A percentile compares a stretch with the other conserved stretches of the same genome.
phyloP scores from a whole-genome alignment of 306 rosid genomes.

The Medicago truncatula region MtrunA17r5.0-ANR NC_053043.1:50479501-50480000 shows the following conservation, averaged over 20 bases:
- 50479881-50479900: not conserved
- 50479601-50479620: not conserved
- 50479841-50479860: not conserved
- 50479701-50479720: constrained; percentile 71
- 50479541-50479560: constrained; percentile 23
- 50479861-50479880: not conserved
- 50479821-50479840: not conserved
- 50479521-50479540: constrained; percentile 6
- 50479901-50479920: not conserved
- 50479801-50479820: not conserved
- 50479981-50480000: not conserved
- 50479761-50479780: not conserved
- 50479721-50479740: constrained; percentile 65
- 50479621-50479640: constrained; percentile 12
- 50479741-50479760: constrained; percentile 32
- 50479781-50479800: not conserved
- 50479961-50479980: not conserved
- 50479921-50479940: not conserved
- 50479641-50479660: constrained; percentile 22
- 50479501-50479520: constrained; percentile 14
- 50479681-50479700: constrained; percentile 10
- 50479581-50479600: constrained; percentile 12
- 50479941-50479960: not conserved
- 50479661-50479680: not conserved
- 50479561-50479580: constrained; percentile 22